phyloP scores from a whole-genome alignment of 495 filamentous ascomycete species.

The Saxophila tyrrhenica region DNA sequence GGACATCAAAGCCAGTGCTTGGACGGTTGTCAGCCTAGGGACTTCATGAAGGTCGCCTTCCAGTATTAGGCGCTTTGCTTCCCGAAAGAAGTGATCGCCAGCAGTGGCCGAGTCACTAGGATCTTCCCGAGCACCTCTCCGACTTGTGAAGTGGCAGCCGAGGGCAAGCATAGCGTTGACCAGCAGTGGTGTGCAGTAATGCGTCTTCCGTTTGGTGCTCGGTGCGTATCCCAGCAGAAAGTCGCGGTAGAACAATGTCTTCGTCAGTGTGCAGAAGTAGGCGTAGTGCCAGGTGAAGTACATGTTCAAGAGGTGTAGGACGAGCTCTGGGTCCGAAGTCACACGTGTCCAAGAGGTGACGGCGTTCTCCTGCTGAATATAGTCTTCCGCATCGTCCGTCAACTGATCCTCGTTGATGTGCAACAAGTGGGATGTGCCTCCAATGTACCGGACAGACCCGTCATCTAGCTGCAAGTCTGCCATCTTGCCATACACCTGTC shows the following conservation, averaged over 20 bases:
- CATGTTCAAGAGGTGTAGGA: constrained; percentile 86
- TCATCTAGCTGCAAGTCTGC: constrained; percentile 79
- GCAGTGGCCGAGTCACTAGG: constrained; percentile 69
- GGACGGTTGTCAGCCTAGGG: constrained; percentile 83
- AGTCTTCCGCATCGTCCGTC: constrained; percentile 31
- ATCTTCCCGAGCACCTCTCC: constrained; percentile 54
- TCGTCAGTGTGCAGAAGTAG: constrained; percentile 91
- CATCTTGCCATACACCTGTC: constrained; percentile 83
- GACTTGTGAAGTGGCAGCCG: constrained; percentile 89
- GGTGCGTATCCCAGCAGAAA: constrained; percentile 55
- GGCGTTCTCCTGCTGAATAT: constrained; percentile 45
- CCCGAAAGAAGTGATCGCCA: constrained; percentile 93
- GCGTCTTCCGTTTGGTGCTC: constrained; percentile 34
- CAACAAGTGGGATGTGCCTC: constrained; percentile 88
- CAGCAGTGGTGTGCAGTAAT: constrained; percentile 79
- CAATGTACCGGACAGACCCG: constrained; percentile 83
- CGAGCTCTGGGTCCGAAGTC: constrained; percentile 63
- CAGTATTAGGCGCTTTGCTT: constrained; percentile 79
- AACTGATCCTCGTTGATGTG: constrained; percentile 50
- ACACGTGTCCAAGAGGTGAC: constrained; percentile 79
- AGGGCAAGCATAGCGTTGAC: constrained; percentile 95
- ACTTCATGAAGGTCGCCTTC: constrained; percentile 91
- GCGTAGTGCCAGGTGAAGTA: constrained; percentile 97
- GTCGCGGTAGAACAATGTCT: constrained; percentile 75
- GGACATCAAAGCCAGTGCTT: constrained; percentile 90